Conservation (phyloP, 805 yeast species). For the Starmerella apicola region DNA sequence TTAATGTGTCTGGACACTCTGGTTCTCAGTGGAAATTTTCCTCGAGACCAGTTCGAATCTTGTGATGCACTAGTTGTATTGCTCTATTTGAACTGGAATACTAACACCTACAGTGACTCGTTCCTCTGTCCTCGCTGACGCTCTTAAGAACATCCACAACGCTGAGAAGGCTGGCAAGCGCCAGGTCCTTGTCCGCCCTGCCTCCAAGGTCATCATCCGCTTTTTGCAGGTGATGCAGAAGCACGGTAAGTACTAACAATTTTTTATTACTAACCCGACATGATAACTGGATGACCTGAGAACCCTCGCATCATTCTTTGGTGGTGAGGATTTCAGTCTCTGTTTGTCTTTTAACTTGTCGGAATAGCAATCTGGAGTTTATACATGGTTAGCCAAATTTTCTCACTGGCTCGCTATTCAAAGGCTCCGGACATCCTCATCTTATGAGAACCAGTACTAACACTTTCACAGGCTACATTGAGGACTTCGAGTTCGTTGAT, state of each 20-base stretch:
- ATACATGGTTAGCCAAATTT: constrained; percentile 7
- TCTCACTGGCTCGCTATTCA: constrained; percentile 8
- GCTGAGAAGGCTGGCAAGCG: constrained; percentile 99
- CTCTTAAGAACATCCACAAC: constrained; percentile 94
- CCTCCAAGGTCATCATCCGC: constrained; percentile 96
- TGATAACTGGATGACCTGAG: constrained; percentile 96
- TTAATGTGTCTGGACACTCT: constrained; percentile 23
- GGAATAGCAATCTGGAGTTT: constrained; percentile 46
- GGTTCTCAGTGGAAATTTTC: constrained; percentile 15
- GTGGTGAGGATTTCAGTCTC: constrained; percentile 43
- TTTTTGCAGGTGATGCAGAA: constrained; percentile 93
- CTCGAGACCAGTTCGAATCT: constrained; percentile 19
- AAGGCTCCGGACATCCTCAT: constrained; percentile 13
- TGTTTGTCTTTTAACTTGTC: constrained; percentile 95
- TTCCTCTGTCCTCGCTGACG: constrained; percentile 97
- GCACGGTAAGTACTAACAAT: constrained; percentile 53
- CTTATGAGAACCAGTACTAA: constrained; percentile 7
- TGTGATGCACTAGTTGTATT: no score
- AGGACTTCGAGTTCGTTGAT: constrained; percentile 95
- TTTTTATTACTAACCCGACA: constrained; percentile 44
- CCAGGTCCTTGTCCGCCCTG: constrained; percentile 96
- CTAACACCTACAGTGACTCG: constrained; percentile 63
- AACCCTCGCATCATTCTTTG: constrained; percentile 35
- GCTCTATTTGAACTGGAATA: constrained; percentile 14
- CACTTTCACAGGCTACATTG: constrained; percentile 59